Evolutionary conservation across 208 protist species (phyloP).

Genomic region (Histomonas meleagridis): DNA sequence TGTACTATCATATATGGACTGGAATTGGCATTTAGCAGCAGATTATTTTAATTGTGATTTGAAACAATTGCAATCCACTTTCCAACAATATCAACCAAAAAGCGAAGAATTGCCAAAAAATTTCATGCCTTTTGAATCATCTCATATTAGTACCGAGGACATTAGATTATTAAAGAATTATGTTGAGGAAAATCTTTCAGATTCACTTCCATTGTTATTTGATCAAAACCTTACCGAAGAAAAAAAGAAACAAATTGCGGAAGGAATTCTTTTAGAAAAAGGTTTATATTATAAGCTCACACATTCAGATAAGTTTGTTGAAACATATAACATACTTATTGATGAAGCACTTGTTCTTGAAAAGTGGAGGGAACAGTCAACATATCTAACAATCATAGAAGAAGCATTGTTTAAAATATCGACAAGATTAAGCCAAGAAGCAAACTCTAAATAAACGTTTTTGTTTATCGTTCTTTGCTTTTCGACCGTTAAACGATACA

Average conservation of each 20-base stretch:
- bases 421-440: neutral
- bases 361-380: neutral
- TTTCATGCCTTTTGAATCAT: neutral
- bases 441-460: too few species aligned
- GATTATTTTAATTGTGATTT: neutral
- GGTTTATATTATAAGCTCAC: neutral
- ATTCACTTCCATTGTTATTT: neutral
- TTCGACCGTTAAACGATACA: too few species aligned
- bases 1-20: neutral
- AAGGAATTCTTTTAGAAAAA: neutral
- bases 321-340: neutral
- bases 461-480: too few species aligned
- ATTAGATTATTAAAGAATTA: neutral
- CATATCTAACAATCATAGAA: neutral
- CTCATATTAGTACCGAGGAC: neutral
- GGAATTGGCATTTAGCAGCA: constrained; percentile 24
- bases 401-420: constrained; percentile 11
- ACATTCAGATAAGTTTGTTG: neutral
- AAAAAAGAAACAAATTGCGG: neutral
- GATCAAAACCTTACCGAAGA: neutral
- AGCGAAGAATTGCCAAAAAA: neutral
- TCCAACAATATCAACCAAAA: neutral
- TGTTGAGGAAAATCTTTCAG: neutral
- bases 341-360: neutral
- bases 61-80: neutral